phyloP scores from a whole-genome alignment of 441 rosid genomes.

The Mallotus japonicus region DNA sequence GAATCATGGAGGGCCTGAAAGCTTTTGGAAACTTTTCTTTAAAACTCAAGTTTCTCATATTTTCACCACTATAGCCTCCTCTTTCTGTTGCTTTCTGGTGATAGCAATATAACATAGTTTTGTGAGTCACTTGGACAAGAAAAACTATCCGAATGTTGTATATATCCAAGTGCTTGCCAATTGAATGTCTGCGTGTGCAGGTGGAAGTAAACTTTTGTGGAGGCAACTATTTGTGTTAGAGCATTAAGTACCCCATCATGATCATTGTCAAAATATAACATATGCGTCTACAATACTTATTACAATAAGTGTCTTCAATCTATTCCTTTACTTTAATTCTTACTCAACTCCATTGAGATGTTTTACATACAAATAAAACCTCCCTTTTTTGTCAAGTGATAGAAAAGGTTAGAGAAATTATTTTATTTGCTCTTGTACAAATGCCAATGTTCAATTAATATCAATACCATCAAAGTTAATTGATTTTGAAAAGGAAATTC shows the following conservation, averaged over 20 bases:
- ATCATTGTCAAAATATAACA: neutral
- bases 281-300: neutral
- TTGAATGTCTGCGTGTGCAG: neutral
- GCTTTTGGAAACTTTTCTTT: slow-evolving; percentile 61
- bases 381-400: neutral
- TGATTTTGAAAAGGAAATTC: neutral
- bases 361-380: neutral
- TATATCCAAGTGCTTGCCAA: neutral
- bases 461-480: neutral
- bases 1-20: slow-evolving; percentile 62
- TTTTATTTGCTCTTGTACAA: neutral
- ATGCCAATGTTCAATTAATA: neutral
- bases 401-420: neutral
- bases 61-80: slow-evolving; percentile 93
- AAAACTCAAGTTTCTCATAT: slow-evolving; percentile 80
- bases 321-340: neutral
- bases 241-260: neutral
- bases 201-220: neutral
- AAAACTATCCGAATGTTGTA: neutral
- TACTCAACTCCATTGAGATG: neutral
- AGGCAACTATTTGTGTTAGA: neutral
- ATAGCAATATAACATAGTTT: neutral
- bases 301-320: neutral
- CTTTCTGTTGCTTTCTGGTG: slow-evolving; percentile 84
- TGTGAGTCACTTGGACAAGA: neutral